These are phyloP conservation scores for Pseudozyma sp. DNA, from an alignment of 1,284 basidiomycete genomes.

Conservation along the genomic window DNA sequence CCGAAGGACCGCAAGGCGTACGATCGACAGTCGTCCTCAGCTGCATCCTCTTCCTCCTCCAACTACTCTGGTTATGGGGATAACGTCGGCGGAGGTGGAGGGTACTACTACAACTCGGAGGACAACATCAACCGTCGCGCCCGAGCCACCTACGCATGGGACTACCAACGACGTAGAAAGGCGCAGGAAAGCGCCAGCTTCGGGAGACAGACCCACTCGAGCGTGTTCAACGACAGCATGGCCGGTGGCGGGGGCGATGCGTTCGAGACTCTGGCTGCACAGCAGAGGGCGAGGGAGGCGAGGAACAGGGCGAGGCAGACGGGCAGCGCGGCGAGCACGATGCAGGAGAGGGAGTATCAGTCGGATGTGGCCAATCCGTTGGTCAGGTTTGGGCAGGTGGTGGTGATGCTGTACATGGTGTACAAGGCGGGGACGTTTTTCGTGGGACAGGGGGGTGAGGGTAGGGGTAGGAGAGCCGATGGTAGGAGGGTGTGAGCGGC, in stretches of 20 bases:
- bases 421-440: constrained; percentile 51
- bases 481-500: not conserved
- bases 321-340: constrained; percentile 9
- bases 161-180: constrained; percentile 54
- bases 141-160: constrained; percentile 65
- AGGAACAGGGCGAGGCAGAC: constrained; percentile 25
- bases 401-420: constrained; percentile 44
- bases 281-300: constrained; percentile 35
- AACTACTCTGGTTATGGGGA: constrained; percentile 15
- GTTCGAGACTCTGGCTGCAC: constrained; percentile 43
- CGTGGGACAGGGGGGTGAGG: constrained; percentile 6
- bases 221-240: constrained; percentile 9
- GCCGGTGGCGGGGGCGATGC: constrained; percentile 4
- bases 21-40: constrained; percentile 10
- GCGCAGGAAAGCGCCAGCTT: not conserved
- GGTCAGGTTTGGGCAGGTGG: constrained; percentile 56
- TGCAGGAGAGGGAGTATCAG: constrained; percentile 38
- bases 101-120: constrained; percentile 40
- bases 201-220: constrained; percentile 20
- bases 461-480: not conserved
- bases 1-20: constrained; percentile 21
- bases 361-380: constrained; percentile 47
- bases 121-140: constrained; percentile 55
- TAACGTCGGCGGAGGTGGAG: constrained; percentile 22
- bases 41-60: not conserved